Evolutionary conservation across 768 basidiomycete genomes (phyloP), one percentile per base, ranked within the genome.

Genomic region (Collybia sp.): DNA sequence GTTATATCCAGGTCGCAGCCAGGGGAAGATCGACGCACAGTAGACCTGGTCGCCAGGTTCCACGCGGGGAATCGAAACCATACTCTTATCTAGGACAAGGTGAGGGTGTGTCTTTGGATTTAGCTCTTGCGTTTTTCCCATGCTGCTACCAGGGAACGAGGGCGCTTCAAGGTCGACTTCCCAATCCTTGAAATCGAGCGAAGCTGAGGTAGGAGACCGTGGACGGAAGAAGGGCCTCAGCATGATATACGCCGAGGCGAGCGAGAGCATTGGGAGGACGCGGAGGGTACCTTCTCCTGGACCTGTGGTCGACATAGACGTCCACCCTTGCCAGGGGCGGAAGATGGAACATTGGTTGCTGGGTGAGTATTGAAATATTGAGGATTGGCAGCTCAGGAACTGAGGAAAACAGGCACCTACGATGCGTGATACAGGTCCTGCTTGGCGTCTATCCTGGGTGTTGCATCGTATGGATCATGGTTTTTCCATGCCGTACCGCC

Each of bases 171-270:
- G 53, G 58, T 85, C 80, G 8, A 76, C 56, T 13, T 61, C 60
- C 84, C 83, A 85, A 45, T 83, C 73, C 13, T 71, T 67, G 12
- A 69, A 63, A 3, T 64, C 64, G 34, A 80, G 47, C 31, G 70
- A 58, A 12, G 25, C 11, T 4, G 58, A 58, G 1, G 42, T 17
- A 9, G 53, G 30, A 15, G 54, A 45, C 12, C 54, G 51, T 4
- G 69, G 72, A 42, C 66, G 69, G 72, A 88, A 86, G 65, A 86
- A 82, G 0, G 84, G 84, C 8, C 85, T 75, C 0, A 86, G 69
- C 15, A 85, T 66, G 46, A 77, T 63, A 50, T 88, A 87, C 0
- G 83, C 75, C 0, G 79, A 73, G 6, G 79, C 63, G 15, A 81
- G 69, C 0, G 63, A 62, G 39, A 85, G 62, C 59, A 76, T 70